phyloP scores from a whole-genome alignment of 768 basidiomycete genomes.

The Lactarius evosmus region DNA sequence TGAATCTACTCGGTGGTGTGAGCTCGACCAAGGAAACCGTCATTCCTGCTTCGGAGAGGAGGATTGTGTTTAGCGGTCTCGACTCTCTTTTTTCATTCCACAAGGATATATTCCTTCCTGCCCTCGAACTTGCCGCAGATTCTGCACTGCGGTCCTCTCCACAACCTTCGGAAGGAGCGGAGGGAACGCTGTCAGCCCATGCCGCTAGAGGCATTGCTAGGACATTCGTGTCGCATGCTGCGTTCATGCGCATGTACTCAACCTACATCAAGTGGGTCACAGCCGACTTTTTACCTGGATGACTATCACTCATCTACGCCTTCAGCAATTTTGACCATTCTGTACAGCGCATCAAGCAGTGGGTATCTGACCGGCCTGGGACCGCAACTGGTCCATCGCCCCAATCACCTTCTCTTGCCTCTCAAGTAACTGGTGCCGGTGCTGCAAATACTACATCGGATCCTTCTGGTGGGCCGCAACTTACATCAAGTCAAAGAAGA shows the following conservation, averaged over 20 bases:
- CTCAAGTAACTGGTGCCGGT: conserved; percentile 41
- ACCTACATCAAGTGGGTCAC: conserved; percentile 89
- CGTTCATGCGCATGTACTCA: conserved; percentile 99
- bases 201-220: conserved; percentile 81
- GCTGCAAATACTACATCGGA: conserved; percentile 40
- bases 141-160: conserved; percentile 55
- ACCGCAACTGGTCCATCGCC: conserved; percentile 42
- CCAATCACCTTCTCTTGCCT: conserved; percentile 52
- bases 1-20: conserved; percentile 66
- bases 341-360: conserved; percentile 80
- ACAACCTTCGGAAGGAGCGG: conserved; percentile 54
- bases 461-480: conserved; percentile 46
- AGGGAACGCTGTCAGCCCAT: conserved; percentile 67
- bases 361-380: conserved; percentile 61
- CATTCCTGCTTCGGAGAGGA: conserved; percentile 81
- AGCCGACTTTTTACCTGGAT: conserved; percentile 13
- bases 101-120: conserved; percentile 87
- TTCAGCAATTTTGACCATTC: conserved; percentile 91
- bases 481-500: conserved; percentile 80
- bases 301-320: conserved; percentile 21
- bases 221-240: conserved; percentile 90
- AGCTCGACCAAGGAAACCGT: conserved; percentile 78
- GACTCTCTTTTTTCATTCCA: conserved; percentile 92
- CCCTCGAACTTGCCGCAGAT: conserved; percentile 73
- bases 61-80: conserved; percentile 87